Conservation (phyloP, 192 early-diverging fungal species). For the Rhizophlyctis rosea region DNA sequence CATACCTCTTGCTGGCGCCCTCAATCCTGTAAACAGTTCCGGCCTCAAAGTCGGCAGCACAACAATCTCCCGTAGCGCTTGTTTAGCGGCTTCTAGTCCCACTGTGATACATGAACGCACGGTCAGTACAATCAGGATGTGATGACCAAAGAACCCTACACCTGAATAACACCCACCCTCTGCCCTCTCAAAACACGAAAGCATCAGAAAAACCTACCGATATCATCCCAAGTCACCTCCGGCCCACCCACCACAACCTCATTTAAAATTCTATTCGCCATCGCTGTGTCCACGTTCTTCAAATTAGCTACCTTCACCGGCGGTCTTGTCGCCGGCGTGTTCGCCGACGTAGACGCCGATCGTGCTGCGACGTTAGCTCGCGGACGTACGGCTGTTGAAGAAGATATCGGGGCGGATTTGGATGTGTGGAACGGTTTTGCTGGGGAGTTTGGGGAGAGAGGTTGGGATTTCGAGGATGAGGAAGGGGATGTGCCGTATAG, state of each 20-base stretch:
- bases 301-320: constrained; percentile 5
- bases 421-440: constrained; percentile 9
- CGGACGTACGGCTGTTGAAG: not conserved
- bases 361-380: not conserved
- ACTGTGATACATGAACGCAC: constrained; percentile 33
- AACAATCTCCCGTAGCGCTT: constrained; percentile 53
- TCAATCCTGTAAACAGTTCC: constrained; percentile 54
- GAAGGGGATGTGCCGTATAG: not conserved
- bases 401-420: constrained; percentile 1
- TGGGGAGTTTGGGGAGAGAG: not conserved
- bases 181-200: no score
- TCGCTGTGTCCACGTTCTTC: constrained; percentile 29
- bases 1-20: constrained; percentile 43
- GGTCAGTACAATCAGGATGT: no score
- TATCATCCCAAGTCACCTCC: constrained; percentile 46
- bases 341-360: not conserved
- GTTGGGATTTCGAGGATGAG: no score
- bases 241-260: constrained; percentile 49
- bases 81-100: constrained; percentile 49
- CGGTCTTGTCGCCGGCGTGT: not conserved
- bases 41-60: constrained; percentile 53
- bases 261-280: constrained; percentile 50
- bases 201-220: constrained; percentile 26
- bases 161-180: not conserved
- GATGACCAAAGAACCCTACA: not conserved